Evolutionary conservation across 2,329 filamentous ascomycete species (phyloP), one percentile per base, ranked within the genome.

Genomic region (Elsinoe fawcettii): DNA sequence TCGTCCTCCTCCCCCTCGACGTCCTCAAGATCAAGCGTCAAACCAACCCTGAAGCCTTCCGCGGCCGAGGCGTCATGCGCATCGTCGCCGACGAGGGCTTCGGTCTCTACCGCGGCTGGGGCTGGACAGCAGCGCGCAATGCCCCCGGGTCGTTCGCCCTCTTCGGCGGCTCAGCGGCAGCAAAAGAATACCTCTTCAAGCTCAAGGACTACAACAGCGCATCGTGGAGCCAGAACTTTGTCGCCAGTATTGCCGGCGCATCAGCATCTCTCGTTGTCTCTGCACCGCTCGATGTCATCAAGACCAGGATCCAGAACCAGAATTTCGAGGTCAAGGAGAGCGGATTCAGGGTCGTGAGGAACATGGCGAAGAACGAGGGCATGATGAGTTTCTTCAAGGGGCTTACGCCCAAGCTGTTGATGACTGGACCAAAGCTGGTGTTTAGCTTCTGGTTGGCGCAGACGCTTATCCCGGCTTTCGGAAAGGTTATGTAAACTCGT

Each of bases 361-460:
- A 90, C 72, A 99, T 99, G 93, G 82, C 88, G 63, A 88, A 85
- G 78, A 83, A 96, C 66, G 93, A 99, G 75, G 93, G 92, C 20
- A 70, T 86, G 59, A 77, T 80, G 14, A 86, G 87, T 67, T 97
- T 99, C 82, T 99, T 99, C 84, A 99, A 99, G 83, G 93, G 93
- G 43, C 76, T 99, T 63, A 87, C 90, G 51, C 93, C 93, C 61
- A 99, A 99, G 86, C 84, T 99, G 63, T 81, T 99, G 68, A 99
- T 99, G 93, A 99, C 93, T 14, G 95, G 93, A 22, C 93, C 93
- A 62, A 99, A 99, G 82, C 82, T 99, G 60, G 93, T 97, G 62
- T 99, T 99, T 80, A 96, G 91, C 60, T 99, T 99, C 85, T 99
- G 93, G 93, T 84, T 99, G 70, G 93, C 93, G 58, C 93, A 99